Percentiles rank a stretch among this genome's conserved stretches.
Evolutionary conservation across 2,329 filamentous ascomycete species (phyloP).

Genomic region (Pseudocercospora cruenta): DNA sequence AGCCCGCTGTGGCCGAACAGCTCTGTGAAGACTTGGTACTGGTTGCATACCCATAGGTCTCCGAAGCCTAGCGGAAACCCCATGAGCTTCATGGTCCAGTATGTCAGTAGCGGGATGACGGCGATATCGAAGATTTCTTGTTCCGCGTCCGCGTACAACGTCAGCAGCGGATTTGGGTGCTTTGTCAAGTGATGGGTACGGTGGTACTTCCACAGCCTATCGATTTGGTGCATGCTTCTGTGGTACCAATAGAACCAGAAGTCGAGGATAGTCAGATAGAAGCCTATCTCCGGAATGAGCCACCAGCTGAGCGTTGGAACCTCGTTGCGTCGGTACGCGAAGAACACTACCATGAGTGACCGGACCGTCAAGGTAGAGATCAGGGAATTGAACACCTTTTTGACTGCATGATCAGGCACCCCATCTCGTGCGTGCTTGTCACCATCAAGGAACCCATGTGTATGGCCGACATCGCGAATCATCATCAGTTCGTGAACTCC

Average conservation of each 20-base stretch:
- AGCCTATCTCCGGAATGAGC: constrained; percentile 44
- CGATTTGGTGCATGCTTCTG: constrained; percentile 47
- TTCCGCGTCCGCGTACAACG: constrained; percentile 46
- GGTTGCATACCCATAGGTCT: constrained; percentile 52
- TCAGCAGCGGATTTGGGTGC: constrained; percentile 49
- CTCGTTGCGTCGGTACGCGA: constrained; percentile 22
- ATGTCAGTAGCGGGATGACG: constrained; percentile 47
- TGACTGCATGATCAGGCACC: constrained; percentile 42
- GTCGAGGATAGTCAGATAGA: constrained; percentile 50
- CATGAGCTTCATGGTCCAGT: constrained; percentile 41
- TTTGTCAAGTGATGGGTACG: constrained; percentile 53
- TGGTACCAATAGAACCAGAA: constrained; percentile 52
- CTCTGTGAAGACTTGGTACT: constrained; percentile 50
- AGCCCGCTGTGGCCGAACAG: constrained; percentile 47
- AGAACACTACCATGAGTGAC: constrained; percentile 25
- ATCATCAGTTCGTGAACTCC: constrained; percentile 46
- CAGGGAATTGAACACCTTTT: constrained; percentile 27
- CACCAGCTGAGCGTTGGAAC: constrained; percentile 35
- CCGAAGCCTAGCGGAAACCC: constrained; percentile 52
- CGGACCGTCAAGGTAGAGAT: constrained; percentile 25
- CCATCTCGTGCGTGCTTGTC: constrained; percentile 50
- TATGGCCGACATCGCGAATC: constrained; percentile 45
- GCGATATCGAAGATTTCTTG: constrained; percentile 51
- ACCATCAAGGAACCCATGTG: constrained; percentile 49
- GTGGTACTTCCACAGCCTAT: constrained; percentile 50